These are phyloP conservation scores for Aspergillus fumigatus DNA, from an alignment of 2,329 filamentous ascomycete genomes.

Conservation along the genomic window DNA sequence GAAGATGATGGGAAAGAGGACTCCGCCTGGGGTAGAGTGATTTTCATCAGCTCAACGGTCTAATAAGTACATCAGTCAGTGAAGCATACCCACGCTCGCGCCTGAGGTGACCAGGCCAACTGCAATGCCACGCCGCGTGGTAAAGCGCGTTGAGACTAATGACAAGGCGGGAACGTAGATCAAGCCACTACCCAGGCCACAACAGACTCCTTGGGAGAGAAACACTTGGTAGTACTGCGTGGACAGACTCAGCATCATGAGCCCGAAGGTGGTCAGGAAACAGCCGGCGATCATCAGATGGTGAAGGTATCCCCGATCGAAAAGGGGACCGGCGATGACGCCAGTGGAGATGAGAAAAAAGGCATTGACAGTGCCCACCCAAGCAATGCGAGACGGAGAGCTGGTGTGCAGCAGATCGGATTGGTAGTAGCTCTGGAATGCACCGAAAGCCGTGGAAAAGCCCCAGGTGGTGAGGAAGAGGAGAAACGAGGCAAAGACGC, in stretches of 20 bases:
- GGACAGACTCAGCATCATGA: constrained; percentile 43
- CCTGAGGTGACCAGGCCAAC: constrained; percentile 53
- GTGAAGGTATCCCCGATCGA: constrained; percentile 40
- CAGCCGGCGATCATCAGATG: constrained; percentile 36
- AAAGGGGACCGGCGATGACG: constrained; percentile 41
- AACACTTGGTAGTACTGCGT: constrained; percentile 42
- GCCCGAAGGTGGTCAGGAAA: constrained; percentile 38
- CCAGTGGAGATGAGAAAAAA: constrained; percentile 44
- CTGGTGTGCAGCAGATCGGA: constrained; percentile 12
- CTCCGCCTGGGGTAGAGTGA: not conserved
- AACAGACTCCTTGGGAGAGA: constrained; percentile 42
- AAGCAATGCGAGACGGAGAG: constrained; percentile 37
- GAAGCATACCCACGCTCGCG: constrained; percentile 8
- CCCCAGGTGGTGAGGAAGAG: constrained; percentile 20
- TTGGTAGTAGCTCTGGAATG: constrained; percentile 24
- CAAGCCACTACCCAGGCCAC: constrained; percentile 51
- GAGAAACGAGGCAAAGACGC: constrained; percentile 16
- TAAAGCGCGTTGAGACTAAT: constrained; percentile 58
- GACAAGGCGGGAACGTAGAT: constrained; percentile 57
- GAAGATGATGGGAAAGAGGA: constrained; percentile 11
- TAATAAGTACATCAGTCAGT: not conserved
- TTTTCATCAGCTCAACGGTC: not conserved
- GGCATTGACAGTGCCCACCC: constrained; percentile 41
- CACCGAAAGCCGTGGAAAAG: constrained; percentile 17
- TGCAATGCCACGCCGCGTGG: constrained; percentile 47